Conservation (phyloP, 495 filamentous ascomycete genomes). For the Chlorociboria aeruginascens region DNA sequence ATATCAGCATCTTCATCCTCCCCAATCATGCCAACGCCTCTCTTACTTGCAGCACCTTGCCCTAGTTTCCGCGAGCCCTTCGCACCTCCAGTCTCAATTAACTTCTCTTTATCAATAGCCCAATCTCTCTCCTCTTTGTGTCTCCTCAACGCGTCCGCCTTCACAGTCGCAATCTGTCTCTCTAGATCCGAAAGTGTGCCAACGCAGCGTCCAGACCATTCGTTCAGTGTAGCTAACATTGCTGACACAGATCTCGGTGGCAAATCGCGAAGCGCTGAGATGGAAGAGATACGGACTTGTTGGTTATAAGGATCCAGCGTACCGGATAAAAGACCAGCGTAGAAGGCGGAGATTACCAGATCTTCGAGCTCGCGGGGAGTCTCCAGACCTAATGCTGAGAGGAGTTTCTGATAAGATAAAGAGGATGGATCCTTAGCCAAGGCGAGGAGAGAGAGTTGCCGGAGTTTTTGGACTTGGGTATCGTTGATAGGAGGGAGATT, state of each 20-base stretch:
- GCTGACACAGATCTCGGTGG: constrained; percentile 51
- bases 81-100: constrained; percentile 24
- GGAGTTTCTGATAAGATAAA: constrained; percentile 64
- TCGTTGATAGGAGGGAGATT: constrained; percentile 60
- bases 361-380: constrained; percentile 68
- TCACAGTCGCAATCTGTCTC: constrained; percentile 48
- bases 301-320: constrained; percentile 69
- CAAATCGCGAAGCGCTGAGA: constrained; percentile 78
- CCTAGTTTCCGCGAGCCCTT: constrained; percentile 13
- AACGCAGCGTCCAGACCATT: constrained; percentile 68
- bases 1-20: constrained; percentile 42
- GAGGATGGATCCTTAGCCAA: constrained; percentile 45
- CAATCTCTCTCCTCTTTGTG: constrained; percentile 37
- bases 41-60: constrained; percentile 26
- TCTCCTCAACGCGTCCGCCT: constrained; percentile 39
- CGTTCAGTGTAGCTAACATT: constrained; percentile 53
- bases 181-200: constrained; percentile 67
- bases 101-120: constrained; percentile 32
- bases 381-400: constrained; percentile 50
- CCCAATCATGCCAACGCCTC: constrained; percentile 34
- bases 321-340: constrained; percentile 66
- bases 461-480: constrained; percentile 72
- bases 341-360: constrained; percentile 81
- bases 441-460: constrained; percentile 77
- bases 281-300: constrained; percentile 61